Base-by-base conservation (phyloP, 306 rosid genomes). In the Medicago lupulina region DNA sequence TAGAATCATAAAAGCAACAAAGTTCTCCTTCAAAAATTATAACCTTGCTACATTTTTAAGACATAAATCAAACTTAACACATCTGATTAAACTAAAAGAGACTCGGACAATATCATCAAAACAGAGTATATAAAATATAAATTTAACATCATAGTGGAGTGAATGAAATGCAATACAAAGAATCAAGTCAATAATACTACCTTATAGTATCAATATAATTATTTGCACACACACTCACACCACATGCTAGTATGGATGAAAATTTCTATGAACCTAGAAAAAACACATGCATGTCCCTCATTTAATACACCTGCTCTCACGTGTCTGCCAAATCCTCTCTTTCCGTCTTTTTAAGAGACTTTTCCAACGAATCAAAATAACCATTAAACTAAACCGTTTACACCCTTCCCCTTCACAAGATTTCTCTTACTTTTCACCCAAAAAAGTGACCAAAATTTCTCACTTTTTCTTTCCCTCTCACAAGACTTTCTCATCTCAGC, bases 221-320 rank as follows among this genome's bases (percentile, higher is more conserved):
- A 28, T 17, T 61, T 49, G 47, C 10, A 41, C 17, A 43, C 55
- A 40, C 65, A 13, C 65, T 25, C 65, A 59, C 38, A 59, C 40
- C 69, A 73, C 69, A 60, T 60, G 63, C 36, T 62, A 47, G 44
- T 25, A 46, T 75, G 80, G 76, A 46, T 59, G 60, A 70, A 67
- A 79, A 68, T 64, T 77, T 62, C 16, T 68, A 79, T 71, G 70
- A 73, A 75, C 43, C 50, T 70, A 43, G 74, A 21, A 75, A 79
- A 55, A 55, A 19, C 93, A 88, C 90, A 85, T 88, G 91, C 89
- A 80, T 78, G 78, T 81, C 71, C 80, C 84, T 75, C 77, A 89
- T 85, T 82, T 88, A 81, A 14, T 57, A 77, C 85, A 34, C 80
- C 18, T 81, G 79, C 79, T 23, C 79, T 78, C 90, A 85, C 89